Evolutionary conservation across 345 rosid species (phyloP).

Genomic region (Mercurialis annua): DNA sequence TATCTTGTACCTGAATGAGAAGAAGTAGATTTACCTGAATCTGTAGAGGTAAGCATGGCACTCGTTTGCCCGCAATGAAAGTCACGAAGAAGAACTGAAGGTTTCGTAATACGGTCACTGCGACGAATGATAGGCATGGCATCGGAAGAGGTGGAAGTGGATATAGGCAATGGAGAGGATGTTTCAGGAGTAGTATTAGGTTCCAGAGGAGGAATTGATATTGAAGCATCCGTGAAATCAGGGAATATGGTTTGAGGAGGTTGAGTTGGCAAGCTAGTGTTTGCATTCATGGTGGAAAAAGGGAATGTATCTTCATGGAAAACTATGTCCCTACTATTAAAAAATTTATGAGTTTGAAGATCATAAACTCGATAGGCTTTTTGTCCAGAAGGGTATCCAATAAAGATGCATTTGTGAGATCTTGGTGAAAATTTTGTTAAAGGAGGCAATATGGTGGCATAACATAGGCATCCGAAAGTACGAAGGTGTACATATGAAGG

Average conservation of each 20-base stretch:
- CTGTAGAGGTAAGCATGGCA: too few species aligned
- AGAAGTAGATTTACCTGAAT: too few species aligned
- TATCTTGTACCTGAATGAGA: neutral
- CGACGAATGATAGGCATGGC: too few species aligned
- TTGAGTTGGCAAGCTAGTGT: neutral
- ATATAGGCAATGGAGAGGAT: neutral
- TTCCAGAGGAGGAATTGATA: too few species aligned
- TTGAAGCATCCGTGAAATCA: too few species aligned
- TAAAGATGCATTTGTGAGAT: too few species aligned
- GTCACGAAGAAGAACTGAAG: neutral
- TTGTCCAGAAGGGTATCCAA: neutral
- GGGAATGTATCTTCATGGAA: neutral
- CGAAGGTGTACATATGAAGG: too few species aligned
- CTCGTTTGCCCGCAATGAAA: neutral
- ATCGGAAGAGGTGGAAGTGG: too few species aligned
- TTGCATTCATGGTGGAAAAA: neutral
- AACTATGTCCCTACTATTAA: neutral
- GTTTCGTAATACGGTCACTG: neutral
- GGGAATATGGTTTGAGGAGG: neutral
- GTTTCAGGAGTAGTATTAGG: too few species aligned
- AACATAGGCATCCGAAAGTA: too few species aligned
- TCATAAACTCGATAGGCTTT: neutral
- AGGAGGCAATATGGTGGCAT: too few species aligned
- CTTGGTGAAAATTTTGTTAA: too few species aligned
- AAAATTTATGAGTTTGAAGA: neutral